phyloP scores from a whole-genome alignment of 2,329 filamentous ascomycete genomes.

The Penicillium sp. region DNA sequence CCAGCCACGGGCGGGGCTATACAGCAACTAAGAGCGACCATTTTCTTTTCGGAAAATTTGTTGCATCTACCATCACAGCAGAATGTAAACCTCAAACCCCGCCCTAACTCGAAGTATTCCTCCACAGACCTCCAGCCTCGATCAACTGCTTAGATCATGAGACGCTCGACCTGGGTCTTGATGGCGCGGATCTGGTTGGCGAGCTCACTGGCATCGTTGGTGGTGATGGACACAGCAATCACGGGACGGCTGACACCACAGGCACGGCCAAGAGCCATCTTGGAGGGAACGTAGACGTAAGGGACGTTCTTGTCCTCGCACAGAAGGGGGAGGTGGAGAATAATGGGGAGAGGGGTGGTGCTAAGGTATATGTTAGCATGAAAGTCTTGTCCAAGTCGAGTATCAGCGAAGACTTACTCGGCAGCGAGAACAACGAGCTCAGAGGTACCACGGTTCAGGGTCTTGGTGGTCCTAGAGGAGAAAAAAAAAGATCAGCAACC shows the following conservation, averaged over 20 bases:
- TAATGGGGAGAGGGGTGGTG: constrained; percentile 81
- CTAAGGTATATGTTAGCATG: background rate
- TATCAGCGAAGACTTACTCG: constrained; percentile 51
- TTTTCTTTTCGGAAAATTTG: background rate
- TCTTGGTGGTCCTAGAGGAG: constrained; percentile 65
- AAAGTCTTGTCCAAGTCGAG: background rate
- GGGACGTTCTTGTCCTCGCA: constrained; percentile 76
- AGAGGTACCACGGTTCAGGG: constrained; percentile 84
- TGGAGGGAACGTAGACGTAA: constrained; percentile 73
- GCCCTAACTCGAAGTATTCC: constrained; percentile 9
- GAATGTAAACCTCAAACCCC: background rate
- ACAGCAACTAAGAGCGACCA: background rate
- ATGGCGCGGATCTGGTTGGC: constrained; percentile 83
- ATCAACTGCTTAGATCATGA: constrained; percentile 73
- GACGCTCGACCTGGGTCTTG: constrained; percentile 93
- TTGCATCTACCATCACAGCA: background rate
- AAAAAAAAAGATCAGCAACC: background rate
- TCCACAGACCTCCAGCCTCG: constrained; percentile 13
- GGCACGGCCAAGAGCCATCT: constrained; percentile 84
- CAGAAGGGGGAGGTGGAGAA: constrained; percentile 85
- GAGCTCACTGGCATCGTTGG: constrained; percentile 87
- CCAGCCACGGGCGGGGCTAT: constrained; percentile 13
- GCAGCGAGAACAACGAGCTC: constrained; percentile 89
- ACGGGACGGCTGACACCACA: constrained; percentile 88
- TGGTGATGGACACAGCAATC: constrained; percentile 85